phyloP scores from a whole-genome alignment of 371 early-diverging fungal species.

The Sporodiniella umbellata region DNA sequence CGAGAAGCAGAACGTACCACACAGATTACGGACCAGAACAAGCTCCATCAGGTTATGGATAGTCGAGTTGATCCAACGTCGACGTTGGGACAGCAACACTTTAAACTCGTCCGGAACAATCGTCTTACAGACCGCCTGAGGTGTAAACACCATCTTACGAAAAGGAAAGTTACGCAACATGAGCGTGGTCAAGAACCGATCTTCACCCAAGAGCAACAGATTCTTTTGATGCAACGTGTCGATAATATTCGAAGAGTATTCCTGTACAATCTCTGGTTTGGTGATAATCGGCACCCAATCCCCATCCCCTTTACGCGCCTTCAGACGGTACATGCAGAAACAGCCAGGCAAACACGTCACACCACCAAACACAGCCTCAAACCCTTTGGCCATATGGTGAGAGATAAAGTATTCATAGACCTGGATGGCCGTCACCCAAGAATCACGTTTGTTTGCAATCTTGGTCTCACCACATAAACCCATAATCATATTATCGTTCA shows the following conservation, averaged over 20 bases:
- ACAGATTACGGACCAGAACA: slow-evolving; percentile 81
- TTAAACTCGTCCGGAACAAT: slow-evolving; percentile 82
- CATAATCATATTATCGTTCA: slow-evolving; percentile 82
- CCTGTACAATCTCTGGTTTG: slow-evolving; percentile 86
- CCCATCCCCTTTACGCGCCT: slow-evolving; percentile 63
- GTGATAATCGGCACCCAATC: slow-evolving; percentile 79
- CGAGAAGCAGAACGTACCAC: slow-evolving; percentile 89
- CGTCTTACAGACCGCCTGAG: slow-evolving; percentile 86
- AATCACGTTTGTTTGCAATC: slow-evolving; percentile 85
- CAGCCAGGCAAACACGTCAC: slow-evolving; percentile 97
- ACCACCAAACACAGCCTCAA: slow-evolving; percentile 97
- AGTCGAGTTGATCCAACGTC: slow-evolving; percentile 94
- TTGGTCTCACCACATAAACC: slow-evolving; percentile 91
- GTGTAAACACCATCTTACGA: slow-evolving; percentile 91
- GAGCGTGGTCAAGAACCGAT: slow-evolving; percentile 94
- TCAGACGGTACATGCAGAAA: slow-evolving; percentile 94
- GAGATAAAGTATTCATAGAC: slow-evolving; percentile 97
- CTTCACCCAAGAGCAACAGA: slow-evolving; percentile 93
- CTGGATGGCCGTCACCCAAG: slow-evolving; percentile 93
- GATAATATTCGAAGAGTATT: slow-evolving; percentile 88
- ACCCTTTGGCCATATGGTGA: slow-evolving; percentile 92
- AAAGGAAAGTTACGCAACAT: slow-evolving; percentile 94
- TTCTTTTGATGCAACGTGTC: slow-evolving; percentile 98
- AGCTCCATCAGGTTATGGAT: slow-evolving; percentile 88
- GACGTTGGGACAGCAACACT: slow-evolving; percentile 82